Base-by-base conservation (phyloP, 2,329 filamentous ascomycete genomes). In the Bipolaris bicolor region DNA sequence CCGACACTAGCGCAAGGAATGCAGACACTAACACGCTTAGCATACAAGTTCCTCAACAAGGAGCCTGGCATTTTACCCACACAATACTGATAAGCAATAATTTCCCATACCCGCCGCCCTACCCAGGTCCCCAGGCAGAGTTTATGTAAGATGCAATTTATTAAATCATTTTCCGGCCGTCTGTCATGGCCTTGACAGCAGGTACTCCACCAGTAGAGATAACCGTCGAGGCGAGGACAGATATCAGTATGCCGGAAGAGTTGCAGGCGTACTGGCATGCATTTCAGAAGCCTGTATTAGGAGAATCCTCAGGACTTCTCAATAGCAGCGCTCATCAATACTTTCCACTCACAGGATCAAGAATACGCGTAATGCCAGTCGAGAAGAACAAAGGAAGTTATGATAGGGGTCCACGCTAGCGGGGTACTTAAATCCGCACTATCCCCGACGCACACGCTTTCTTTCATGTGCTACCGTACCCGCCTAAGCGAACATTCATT, bases 1-100 rank as follows among this genome's bases (percentile, higher is more conserved):
- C 66, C 37, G 71, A 78, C 3, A 74, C 56, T 46, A 75, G 66
- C 22, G 74, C 65, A 11, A 72, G 66, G 48, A 64, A 73, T 26
- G 77, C 76, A 58, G 80, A 68, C 39, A 70, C 65, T 69, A 58
- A 40, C 34, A 26, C 18, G 24, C 36, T 58, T 51, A 55, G 59
- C 51, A 57, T 52, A 20, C 53, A 34, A 16, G 16, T 46, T 7
- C 46, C 57, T 50, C 37, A 45, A 56, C 46, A 51, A 56, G 31
- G 49, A 51, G 46, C 34, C 20, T n/a, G 20, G n/a, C 5, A 57
- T 63, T 53, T 60, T 60, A 43, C 40, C 62, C 50, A 69, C 50
- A 46, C 69, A 68, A 49, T 69, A 67, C 44, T 62, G 66, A 55
- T 67, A 71, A 13, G 62, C 61, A 47, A 68, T 65, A 29, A 45